Evolutionary conservation across 2,329 filamentous ascomycete genomes (phyloP).

Genomic region (Trichoderma semiorbis): DNA sequence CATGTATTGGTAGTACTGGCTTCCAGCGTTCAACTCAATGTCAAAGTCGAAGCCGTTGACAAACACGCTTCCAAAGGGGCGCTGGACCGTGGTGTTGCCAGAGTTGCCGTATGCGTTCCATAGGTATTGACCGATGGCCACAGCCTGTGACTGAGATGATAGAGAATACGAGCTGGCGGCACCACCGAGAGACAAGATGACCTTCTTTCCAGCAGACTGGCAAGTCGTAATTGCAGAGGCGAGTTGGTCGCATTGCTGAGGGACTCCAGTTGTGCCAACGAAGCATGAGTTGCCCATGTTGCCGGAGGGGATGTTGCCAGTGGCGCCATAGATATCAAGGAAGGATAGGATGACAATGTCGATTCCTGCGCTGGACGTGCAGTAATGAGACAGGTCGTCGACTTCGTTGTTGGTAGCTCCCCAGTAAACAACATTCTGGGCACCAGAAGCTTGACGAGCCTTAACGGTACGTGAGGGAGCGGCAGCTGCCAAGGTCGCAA

Average conservation of each 20-base stretch:
- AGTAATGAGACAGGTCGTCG: constrained; percentile 36
- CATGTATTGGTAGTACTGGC: constrained; percentile 34
- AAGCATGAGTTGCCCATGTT: constrained; percentile 38
- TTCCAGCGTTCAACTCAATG: constrained; percentile 39
- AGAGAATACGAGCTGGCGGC: constrained; percentile 33
- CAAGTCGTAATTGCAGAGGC: constrained; percentile 41
- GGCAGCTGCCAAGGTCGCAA: constrained; percentile 16
- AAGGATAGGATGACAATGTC: constrained; percentile 43
- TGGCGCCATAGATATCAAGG: constrained; percentile 36
- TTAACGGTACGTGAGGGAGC: not conserved
- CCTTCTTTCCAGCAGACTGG: constrained; percentile 41
- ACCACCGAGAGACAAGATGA: constrained; percentile 45
- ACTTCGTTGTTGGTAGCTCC: constrained; percentile 31
- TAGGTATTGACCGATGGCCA: constrained; percentile 24
- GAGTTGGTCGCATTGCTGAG: constrained; percentile 35
- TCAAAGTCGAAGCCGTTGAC: constrained; percentile 54
- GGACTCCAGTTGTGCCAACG: constrained; percentile 25
- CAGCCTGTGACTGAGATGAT: constrained; percentile 24
- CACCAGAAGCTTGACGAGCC: constrained; percentile 20
- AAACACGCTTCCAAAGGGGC: constrained; percentile 45
- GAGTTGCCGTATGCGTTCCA: constrained; percentile 44
- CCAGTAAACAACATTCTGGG: constrained; percentile 33
- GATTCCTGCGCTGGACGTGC: constrained; percentile 35
- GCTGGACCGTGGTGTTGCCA: constrained; percentile 29
- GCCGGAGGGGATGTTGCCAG: constrained; percentile 36